Evolutionary conservation across 306 rosid species (phyloP), one percentile per base, ranked within the genome.

Genomic region (Malus fusca): DNA sequence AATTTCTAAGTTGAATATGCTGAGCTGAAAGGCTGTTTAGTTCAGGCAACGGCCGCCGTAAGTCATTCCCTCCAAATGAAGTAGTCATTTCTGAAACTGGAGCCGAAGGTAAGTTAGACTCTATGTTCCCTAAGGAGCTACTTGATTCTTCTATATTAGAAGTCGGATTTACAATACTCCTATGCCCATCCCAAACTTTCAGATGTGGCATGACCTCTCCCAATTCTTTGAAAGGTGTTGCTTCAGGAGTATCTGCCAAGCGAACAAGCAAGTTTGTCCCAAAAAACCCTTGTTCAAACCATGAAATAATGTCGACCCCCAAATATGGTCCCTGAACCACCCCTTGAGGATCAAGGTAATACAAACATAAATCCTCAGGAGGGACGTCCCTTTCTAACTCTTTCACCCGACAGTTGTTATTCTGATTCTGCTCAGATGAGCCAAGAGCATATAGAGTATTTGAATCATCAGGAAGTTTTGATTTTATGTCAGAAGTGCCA

Each of bases 311-410:
- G 82, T 88, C 91, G 14, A 75, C 84, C 79, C 89, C 91, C 31
- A 85, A 48, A 77, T 80, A 88, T 25, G 91, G 89, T 35, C 91
- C 91, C 70, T 85, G 91, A 37, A 65, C 83, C 52, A 68, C 84
- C 74, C 91, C 89, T 77, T 88, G 91, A 81, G 91, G 91, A 73
- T 88, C 91, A 81, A 88, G 84, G 79, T 88, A 88, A 73, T 72
- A 85, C 79, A 85, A 79, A 71, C 75, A 81, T 75, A 85, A 68
- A 73, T 75, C 83, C 83, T 83, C 89, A 5, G 74, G 82, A 40
- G 75, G 77, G 53, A 52, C 72, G 61, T 52, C 79, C 73, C 46
- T 80, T 37, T 68, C 79, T 61, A 80, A 52, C 17, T 68, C 82
- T 67, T 78, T 81, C 33, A 23, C 72, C 46, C 67, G 80, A 65